These are phyloP conservation scores for Plasmopara halstedii DNA, from an alignment of 352 stramenopile genomes.

Conservation along the genomic window DNA sequence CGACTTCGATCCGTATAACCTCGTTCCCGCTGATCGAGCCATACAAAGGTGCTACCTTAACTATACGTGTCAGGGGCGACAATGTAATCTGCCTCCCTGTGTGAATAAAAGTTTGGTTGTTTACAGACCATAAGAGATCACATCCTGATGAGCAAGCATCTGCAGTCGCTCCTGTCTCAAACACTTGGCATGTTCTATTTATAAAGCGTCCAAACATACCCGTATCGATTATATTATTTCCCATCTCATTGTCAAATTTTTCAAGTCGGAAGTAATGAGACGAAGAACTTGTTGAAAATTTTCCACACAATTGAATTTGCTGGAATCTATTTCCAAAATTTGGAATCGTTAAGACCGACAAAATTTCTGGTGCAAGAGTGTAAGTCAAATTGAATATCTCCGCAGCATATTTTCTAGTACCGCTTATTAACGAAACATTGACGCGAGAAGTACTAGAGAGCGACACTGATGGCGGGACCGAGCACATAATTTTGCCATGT, in stretches of 20 bases:
- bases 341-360: slow-evolving; percentile 13
- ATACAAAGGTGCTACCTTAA: slow-evolving; percentile 11
- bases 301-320: slow-evolving; percentile 11
- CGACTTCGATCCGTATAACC: slow-evolving; percentile 17
- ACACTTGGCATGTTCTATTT: slow-evolving; percentile 15
- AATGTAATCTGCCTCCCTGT: slow-evolving; percentile 21
- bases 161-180: background rate
- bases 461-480: slow-evolving; percentile 11
- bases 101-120: slow-evolving; percentile 27
- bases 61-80: slow-evolving; percentile 5
- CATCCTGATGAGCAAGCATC: slow-evolving; percentile 17
- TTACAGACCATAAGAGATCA: slow-evolving; percentile 32
- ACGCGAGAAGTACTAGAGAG: slow-evolving; percentile 3
- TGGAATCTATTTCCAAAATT: slow-evolving; percentile 3
- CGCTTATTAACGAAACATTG: slow-evolving; percentile 23
- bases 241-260: slow-evolving; percentile 1
- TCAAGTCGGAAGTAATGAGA: slow-evolving; percentile 14
- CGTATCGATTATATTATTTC: background rate
- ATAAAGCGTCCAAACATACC: slow-evolving; percentile 1
- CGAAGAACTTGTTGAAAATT: slow-evolving; percentile 3
- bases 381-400: slow-evolving; percentile 32
- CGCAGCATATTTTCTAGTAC: slow-evolving; percentile 6
- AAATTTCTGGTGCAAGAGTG: slow-evolving; percentile 14
- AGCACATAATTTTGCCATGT: slow-evolving; percentile 20
- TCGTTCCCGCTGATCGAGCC: slow-evolving; percentile 26